These are phyloP conservation scores for Gossypium arboreum DNA, from an alignment of 345 rosid genomes.

Conservation along the genomic window DNA sequence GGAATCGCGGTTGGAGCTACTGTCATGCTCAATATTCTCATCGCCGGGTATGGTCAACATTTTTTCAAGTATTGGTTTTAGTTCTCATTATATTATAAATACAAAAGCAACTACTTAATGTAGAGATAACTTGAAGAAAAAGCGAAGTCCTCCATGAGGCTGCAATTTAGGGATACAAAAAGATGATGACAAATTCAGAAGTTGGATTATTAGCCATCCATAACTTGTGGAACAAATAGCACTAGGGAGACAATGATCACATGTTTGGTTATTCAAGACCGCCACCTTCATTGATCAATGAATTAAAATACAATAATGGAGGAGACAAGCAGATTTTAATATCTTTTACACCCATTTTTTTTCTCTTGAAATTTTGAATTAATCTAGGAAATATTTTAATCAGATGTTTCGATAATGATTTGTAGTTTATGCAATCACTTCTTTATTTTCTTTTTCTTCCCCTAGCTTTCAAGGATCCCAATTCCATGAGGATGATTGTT, in stretches of 20 bases:
- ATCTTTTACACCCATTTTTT: neutral
- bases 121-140: neutral
- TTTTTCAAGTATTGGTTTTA: neutral
- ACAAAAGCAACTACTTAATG: neutral
- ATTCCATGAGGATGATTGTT: neutral
- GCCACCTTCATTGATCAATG: neutral
- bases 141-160: neutral
- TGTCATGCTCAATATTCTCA: slow-evolving; percentile 82
- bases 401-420: neutral
- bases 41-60: slow-evolving; percentile 56
- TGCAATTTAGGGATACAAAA: neutral
- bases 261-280: slow-evolving; percentile 7
- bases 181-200: no score
- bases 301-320: slow-evolving; percentile 2
- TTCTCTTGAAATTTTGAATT: neutral
- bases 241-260: slow-evolving; percentile 7
- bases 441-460: neutral
- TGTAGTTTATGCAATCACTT: neutral
- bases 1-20: slow-evolving; percentile 96
- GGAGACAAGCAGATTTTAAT: neutral
- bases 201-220: neutral
- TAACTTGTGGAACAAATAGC: neutral
- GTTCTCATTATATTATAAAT: no score
- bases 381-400: neutral
- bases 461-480: neutral